Base-by-base conservation (phyloP, 345 rosid genomes). In the Microthlaspi erraticum region DNA sequence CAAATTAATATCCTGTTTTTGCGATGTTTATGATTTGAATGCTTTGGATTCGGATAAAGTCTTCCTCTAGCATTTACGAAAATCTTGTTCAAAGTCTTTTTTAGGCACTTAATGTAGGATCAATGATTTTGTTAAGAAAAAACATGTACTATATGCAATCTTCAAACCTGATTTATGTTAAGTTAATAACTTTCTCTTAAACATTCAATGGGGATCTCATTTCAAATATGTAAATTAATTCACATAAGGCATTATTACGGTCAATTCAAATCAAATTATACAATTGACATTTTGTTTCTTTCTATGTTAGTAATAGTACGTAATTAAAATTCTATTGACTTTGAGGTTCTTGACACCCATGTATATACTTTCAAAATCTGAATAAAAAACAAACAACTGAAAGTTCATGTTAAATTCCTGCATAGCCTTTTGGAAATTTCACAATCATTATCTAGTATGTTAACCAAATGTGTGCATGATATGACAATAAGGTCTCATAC, bases 1-100 rank as follows among this genome's bases (percentile, higher is more conserved):
- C 44, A 36, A 50, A 20, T 8, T 37, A 3, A 9, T n/a, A 12
- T 67, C 63, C n/a, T 55, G 2, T 16, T 41, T 42, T 16, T 66
- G 9, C 5, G 58, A 41, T 53, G 29, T 14, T 13, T 32, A 2
- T 48, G 43, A 19, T 64, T 49, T 49, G 29, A 62, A 32, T 55
- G 7, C 1, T 11, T 65, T 64, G 9, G 20, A n/a, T 37, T 3
- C n/a, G 45, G 61, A 66, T 16, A 66, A 51, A 65, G 49, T 65
- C 45, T 64, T 65, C 48, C 31, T n/a, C 31, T n/a, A 12, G 1
- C 16, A 63, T 20, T 5, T 33, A 46, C 17, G 54, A 63, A 45
- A 32, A 32, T 36, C 13, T 36, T 19, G 56, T 44, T 48, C 56
- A 64, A 46, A n/a, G 18, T 63, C 13, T 46, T 10, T 9, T 29